Base-by-base conservation (phyloP, 2,329 filamentous ascomycete genomes). In the Pseudogymnoascus sp. region DNA sequence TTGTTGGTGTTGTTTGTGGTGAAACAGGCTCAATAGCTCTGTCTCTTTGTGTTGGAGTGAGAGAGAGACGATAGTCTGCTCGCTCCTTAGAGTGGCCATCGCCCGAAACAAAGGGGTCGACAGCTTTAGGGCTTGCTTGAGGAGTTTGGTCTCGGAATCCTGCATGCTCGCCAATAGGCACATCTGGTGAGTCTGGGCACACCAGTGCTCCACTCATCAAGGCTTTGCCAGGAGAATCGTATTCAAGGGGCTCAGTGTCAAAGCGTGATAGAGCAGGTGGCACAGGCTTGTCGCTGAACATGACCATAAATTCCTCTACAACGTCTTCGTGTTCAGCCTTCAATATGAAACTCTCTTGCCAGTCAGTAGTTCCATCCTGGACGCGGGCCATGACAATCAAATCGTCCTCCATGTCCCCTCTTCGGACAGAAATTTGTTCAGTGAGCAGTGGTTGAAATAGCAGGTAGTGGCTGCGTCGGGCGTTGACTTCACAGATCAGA, bases 401-500 rank as follows among this genome's bases (percentile, higher is more conserved):
- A 67, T 95, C 87, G 28, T 85, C 83, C 61, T 83, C 80, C 38
- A 77, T 74, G 38, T 92, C 87, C 11, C 92, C 92, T 65, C 82
- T 85, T 40, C 93, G 86, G 60, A 92, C 91, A 11, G 94, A 97
- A 18, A 96, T 82, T 65, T 84, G 82, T 37, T 82, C 80, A 66
- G 85, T 81, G 16, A 87, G 81, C n/a, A 97, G 81, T 0, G 94
- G 93, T n/a, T 92, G 89, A 70, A 99, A 96, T 0, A 99, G 81
- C 4, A 99, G 82, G 86, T 91, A 97, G 28, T 80, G 78, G 62
- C 86, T 84, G 12, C 88, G 86, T 5, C 83, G 82, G 61, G 84
- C 83, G 50, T 92, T 91, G n/a, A 92, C 85, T 74, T 97, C 92
- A 68, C 93, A 92, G 63, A 99, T 88, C 21, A 99, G 82, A n/a